Percentiles rank a stretch among this genome's conserved stretches.
Evolutionary conservation across 768 basidiomycete species (phyloP).

Genomic region (Candolleomyces aberdarensis): DNA sequence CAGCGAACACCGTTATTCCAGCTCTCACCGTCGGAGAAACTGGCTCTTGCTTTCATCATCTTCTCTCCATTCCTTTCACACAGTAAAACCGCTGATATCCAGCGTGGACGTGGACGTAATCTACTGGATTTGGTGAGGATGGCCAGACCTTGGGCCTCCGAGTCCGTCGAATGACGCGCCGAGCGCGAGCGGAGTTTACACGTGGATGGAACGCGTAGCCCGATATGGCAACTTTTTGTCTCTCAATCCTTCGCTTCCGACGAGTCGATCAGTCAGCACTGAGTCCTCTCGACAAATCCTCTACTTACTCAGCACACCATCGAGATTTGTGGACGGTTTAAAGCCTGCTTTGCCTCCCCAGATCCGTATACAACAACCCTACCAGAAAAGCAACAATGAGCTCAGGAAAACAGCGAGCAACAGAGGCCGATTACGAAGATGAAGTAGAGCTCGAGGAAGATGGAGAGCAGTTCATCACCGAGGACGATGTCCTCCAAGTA

Average conservation of each 20-base stretch:
- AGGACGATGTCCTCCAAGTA: constrained; percentile 65
- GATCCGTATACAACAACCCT: not conserved
- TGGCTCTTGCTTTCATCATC: not conserved
- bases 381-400: constrained; percentile 22
- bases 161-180: not conserved
- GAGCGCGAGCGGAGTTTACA: not conserved
- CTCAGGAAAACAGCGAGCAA: constrained; percentile 28
- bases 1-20: constrained; percentile 8
- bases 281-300: not conserved
- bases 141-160: not conserved
- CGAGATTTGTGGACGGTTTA: not conserved
- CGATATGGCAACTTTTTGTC: constrained; percentile 27
- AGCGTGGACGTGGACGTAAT: not conserved
- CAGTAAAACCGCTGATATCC: not conserved
- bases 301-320: not conserved
- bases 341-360: not conserved
- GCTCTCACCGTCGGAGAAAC: not conserved
- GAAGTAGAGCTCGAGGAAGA: constrained; percentile 34
- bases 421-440: constrained; percentile 45
- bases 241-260: constrained; percentile 10
- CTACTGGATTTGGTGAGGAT: not conserved
- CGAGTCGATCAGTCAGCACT: constrained; percentile 6
- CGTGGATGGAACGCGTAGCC: constrained; percentile 13
- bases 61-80: constrained; percentile 1
- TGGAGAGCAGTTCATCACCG: constrained; percentile 51